Evolutionary conservation across 2,329 filamentous ascomycete species (phyloP), one percentile per base, ranked within the genome.

Genomic region (Pezicula neosporulosa): DNA sequence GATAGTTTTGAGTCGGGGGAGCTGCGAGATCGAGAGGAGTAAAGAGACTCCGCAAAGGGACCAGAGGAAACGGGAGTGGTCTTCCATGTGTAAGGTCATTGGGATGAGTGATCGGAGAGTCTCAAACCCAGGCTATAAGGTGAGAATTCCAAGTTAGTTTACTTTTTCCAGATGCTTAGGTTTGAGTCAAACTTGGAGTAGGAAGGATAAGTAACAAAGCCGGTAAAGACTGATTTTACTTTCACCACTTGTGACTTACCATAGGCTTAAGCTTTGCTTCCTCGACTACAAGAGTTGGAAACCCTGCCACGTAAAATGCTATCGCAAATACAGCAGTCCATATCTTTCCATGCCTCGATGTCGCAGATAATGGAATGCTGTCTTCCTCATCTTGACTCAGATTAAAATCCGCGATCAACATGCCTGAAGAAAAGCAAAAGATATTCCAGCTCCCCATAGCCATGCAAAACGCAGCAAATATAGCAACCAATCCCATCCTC

Each of bases 1-100:
- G 39, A 74, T 70, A 9, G 58, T 56, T 51, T 71, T 72, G 46
- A 72, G 56, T 50, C 55, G 49, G 15, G 58, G 59, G 18, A 74
- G 58, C 42, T 72, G 69, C 12, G 70, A 62, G 24, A 57, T 57
- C 12, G 56, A 59, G 27, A 60, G 44, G 1, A 62, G 48, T 6
- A 62, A 7, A 1, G 48, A 39, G 4, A 60, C 48, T n/a, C 58
- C 59, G 6, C 59, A 61, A 3, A 61, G 37, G 1, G 58, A 57
- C 60, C 60, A 62, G 51, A 51, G 58, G 48, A 60, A 60, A 8
- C 59, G 57, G 16, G 57, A 38, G 3, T 51, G 57, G 35, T 60
- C 59, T 42, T 60, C 49, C 48, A 61, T 52, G 16, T 52, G 49
- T 24, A 60, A 28, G 8, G 28, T 42, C 41, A 47, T 51, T 2